Evolutionary conservation across 306 rosid genomes (phyloP).

Genomic region (Casuarina cunninghamiana): DNA sequence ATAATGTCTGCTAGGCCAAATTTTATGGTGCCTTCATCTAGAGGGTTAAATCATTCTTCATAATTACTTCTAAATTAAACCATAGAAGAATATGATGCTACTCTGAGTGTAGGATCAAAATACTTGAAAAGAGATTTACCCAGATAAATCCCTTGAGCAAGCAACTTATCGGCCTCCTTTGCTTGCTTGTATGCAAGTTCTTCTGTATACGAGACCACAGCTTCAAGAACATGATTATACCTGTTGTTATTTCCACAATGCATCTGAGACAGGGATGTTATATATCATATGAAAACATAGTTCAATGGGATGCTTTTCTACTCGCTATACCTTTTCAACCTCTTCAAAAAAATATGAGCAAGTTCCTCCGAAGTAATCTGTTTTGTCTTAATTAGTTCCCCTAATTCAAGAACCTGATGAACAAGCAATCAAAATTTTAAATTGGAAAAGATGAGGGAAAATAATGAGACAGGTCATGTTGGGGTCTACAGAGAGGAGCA

Average conservation of each 20-base stretch:
- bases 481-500: neutral
- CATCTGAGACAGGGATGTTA: constrained; percentile 8
- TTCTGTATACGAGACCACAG: constrained; percentile 60
- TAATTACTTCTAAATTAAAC: neutral
- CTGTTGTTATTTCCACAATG: constrained; percentile 34
- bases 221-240: constrained; percentile 66
- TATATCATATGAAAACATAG: neutral
- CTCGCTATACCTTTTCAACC: constrained; percentile 59
- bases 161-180: constrained; percentile 63
- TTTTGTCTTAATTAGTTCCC: constrained; percentile 62
- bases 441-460: constrained; percentile 14
- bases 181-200: constrained; percentile 74
- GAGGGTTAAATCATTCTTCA: neutral
- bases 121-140: constrained; percentile 39
- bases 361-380: constrained; percentile 79
- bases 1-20: neutral
- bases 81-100: too few species aligned
- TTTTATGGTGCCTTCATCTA: neutral
- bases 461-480: neutral
- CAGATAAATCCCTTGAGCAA: constrained; percentile 57
- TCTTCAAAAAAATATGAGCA: constrained; percentile 54
- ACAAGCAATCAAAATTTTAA: neutral
- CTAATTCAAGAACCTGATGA: constrained; percentile 70
- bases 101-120: neutral
- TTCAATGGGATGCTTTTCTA: constrained; percentile 16